Percentiles rank a stretch among this genome's conserved stretches.
Conservation (phyloP, 2,329 filamentous ascomycete species). For the Trichoderma brevicompactum region DNA sequence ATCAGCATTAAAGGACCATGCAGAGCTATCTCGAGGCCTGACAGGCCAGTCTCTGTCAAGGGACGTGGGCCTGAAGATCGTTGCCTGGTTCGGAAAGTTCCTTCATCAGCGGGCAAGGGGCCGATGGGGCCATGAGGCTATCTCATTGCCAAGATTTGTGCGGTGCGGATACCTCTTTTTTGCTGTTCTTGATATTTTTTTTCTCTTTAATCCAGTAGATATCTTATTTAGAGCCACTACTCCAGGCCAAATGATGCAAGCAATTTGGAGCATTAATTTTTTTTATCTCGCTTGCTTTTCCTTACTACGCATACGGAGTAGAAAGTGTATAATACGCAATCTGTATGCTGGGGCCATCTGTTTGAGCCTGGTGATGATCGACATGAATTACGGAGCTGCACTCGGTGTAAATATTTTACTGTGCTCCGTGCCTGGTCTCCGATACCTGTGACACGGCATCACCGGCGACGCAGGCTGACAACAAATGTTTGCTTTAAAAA, state of each 20-base stretch:
- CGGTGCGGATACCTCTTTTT: too few relatives aligned
- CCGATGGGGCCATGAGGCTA: neutral
- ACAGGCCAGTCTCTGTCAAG: constrained; percentile 11
- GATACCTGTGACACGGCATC: neutral
- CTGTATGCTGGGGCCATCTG: too few relatives aligned
- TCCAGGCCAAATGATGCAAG: too few relatives aligned
- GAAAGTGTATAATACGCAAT: too few relatives aligned
- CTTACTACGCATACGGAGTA: too few relatives aligned
- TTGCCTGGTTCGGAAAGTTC: neutral
- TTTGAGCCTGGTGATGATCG: neutral
- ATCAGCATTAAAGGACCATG: constrained; percentile 16
- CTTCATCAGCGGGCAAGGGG: neutral
- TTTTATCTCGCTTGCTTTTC: too few relatives aligned
- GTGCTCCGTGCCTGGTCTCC: constrained; percentile 3
- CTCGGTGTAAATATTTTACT: constrained; percentile 12
- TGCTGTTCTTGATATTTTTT: too few relatives aligned
- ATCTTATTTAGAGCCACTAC: too few relatives aligned
- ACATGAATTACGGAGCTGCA: constrained; percentile 11
- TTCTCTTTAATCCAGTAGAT: too few relatives aligned
- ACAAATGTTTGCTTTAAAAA: too few relatives aligned
- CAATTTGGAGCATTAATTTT: too few relatives aligned
- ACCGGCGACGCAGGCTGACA: neutral
- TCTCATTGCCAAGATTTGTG: neutral
- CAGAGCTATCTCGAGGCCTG: constrained; percentile 2
- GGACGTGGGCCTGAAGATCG: constrained; percentile 20